phyloP scores from a whole-genome alignment of 2,329 filamentous ascomycete genomes.

The Pochonia chlamydosporia region DNA sequence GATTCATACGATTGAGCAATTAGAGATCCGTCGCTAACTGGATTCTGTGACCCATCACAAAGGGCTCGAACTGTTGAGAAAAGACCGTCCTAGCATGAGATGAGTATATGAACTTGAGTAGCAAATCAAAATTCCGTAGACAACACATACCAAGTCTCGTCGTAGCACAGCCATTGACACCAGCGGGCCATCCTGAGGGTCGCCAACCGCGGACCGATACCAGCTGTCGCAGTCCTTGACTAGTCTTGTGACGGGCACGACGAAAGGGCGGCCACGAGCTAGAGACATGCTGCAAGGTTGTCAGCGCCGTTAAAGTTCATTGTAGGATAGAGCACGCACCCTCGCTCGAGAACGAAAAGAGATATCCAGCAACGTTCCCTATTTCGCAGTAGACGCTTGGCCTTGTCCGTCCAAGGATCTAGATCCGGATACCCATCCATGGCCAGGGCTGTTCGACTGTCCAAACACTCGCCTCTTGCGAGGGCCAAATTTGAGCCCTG shows the following conservation, averaged over 20 bases:
- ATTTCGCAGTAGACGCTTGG: constrained; percentile 54
- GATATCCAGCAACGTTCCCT: constrained; percentile 67
- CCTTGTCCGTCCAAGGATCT: constrained; percentile 54
- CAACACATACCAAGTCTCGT: constrained; percentile 51
- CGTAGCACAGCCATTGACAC: constrained; percentile 66
- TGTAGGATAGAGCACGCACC: constrained; percentile 30
- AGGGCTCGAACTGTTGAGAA: constrained; percentile 52
- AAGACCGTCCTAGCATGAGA: constrained; percentile 39
- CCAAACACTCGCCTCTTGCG: constrained; percentile 63
- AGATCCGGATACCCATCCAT: constrained; percentile 64
- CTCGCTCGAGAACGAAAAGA: constrained; percentile 66
- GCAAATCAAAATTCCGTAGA: not conserved
- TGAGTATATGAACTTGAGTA: not conserved
- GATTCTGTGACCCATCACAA: constrained; percentile 51
- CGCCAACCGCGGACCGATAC: constrained; percentile 58
- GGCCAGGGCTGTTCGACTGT: constrained; percentile 56
- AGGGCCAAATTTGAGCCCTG: constrained; percentile 40
- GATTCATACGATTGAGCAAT: constrained; percentile 43
- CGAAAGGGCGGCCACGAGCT: constrained; percentile 63
- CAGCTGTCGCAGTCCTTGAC: constrained; percentile 64
- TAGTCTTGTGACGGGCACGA: constrained; percentile 59
- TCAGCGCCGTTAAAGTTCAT: not conserved
- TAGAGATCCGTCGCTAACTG: constrained; percentile 42
- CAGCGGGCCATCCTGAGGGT: constrained; percentile 64
- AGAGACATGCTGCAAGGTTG: constrained; percentile 49